These are phyloP conservation scores for Bolboschoenoplectus hybrid DNA, from an alignment of 202 grass and related monocot species.

Conservation along the genomic window DNA sequence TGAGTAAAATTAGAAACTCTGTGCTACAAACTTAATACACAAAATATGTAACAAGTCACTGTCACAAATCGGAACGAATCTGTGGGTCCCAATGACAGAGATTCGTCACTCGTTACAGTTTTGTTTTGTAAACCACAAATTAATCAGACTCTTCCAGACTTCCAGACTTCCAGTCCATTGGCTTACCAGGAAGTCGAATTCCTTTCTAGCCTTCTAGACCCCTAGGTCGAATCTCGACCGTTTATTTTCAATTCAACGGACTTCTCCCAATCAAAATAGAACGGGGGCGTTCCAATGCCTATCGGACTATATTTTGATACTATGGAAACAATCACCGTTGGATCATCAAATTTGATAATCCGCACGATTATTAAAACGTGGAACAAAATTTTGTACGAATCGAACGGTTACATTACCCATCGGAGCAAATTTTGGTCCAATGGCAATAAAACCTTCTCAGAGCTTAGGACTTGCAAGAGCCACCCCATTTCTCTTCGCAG, in stretches of 20 bases:
- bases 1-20: background rate
- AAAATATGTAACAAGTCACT: conserved; percentile 9
- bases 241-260: conserved; percentile 34
- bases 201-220: background rate
- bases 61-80: background rate
- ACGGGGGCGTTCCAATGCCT: too few species aligned
- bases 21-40: background rate
- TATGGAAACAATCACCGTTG: too few species aligned
- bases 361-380: too few species aligned
- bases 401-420: too few species aligned
- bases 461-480: too few species aligned
- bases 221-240: background rate
- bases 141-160: background rate
- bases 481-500: background rate
- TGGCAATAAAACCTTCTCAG: too few species aligned
- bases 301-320: too few species aligned
- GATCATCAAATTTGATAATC: too few species aligned
- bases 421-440: too few species aligned
- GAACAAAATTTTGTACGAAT: too few species aligned
- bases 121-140: background rate
- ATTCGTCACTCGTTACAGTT: conserved; percentile 1
- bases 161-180: background rate
- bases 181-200: background rate
- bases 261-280: background rate
- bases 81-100: background rate